These are phyloP conservation scores for Jaltomata sinuosa DNA, from an alignment of 257 asterid genomes.

Conservation along the genomic window DNA sequence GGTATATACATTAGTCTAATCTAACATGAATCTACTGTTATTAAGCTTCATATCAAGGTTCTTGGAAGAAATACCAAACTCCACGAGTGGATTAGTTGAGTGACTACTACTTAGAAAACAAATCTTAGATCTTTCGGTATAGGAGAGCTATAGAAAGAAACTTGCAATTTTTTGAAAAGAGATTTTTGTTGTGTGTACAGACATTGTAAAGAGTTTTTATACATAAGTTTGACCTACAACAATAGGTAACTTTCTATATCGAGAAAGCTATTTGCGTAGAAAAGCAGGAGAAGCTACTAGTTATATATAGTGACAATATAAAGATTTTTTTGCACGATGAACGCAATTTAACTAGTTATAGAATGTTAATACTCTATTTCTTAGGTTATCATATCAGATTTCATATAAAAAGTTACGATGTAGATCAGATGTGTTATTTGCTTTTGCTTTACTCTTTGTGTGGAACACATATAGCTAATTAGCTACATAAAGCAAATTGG, in stretches of 20 bases:
- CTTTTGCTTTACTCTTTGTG: background rate
- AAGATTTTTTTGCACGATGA: background rate
- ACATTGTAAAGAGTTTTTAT: background rate
- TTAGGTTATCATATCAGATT: background rate
- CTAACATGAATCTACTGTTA: background rate
- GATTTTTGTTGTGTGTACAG: background rate
- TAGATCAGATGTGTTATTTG: background rate
- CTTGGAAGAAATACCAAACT: too few species aligned
- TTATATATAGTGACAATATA: background rate
- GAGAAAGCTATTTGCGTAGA: background rate
- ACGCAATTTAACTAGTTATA: background rate
- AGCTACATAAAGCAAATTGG: background rate
- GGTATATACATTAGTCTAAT: background rate
- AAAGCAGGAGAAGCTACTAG: background rate
- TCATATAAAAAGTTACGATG: background rate
- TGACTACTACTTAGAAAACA: background rate
- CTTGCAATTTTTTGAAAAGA: background rate
- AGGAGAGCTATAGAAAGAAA: background rate
- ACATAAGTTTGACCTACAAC: background rate
- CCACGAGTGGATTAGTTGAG: too few species aligned
- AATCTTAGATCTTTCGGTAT: background rate
- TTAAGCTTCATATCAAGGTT: background rate
- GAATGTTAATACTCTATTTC: background rate
- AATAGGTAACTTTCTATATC: background rate
- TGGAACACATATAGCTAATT: background rate